These are phyloP conservation scores for Pulveroboletus sp. DNA, from an alignment of 768 basidiomycete species.

Conservation along the genomic window DNA sequence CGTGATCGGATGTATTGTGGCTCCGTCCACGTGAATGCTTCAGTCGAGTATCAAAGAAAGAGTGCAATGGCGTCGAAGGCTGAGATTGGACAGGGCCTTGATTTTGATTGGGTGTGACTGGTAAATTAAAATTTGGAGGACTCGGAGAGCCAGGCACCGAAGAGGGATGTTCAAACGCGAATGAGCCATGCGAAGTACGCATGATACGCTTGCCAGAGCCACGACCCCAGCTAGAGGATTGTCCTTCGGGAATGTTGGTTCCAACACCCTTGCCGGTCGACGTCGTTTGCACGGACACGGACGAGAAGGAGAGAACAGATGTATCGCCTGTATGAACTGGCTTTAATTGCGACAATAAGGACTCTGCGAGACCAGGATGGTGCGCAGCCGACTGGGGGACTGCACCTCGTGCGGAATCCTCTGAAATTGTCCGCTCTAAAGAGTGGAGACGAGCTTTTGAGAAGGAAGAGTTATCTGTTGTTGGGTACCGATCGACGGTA, in stretches of 20 bases:
- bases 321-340: slow-evolving; percentile 38
- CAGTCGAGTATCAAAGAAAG: slow-evolving; percentile 31
- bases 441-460: slow-evolving; percentile 15
- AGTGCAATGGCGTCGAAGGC: slow-evolving; percentile 24
- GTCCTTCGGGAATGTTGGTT: slow-evolving; percentile 31
- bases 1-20: slow-evolving; percentile 26
- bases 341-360: slow-evolving; percentile 24
- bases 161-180: slow-evolving; percentile 68
- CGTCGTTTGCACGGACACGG: slow-evolving; percentile 40
- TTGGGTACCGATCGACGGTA: slow-evolving; percentile 20
- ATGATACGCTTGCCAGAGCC: slow-evolving; percentile 41
- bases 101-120: slow-evolving; percentile 10
- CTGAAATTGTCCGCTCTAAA: slow-evolving; percentile 26
- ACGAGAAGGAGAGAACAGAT: slow-evolving; percentile 32
- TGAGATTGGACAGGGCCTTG: slow-evolving; percentile 9
- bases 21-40: slow-evolving; percentile 25
- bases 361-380: slow-evolving; percentile 17
- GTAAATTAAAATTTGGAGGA: slow-evolving; percentile 18
- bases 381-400: slow-evolving; percentile 8
- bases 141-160: slow-evolving; percentile 43
- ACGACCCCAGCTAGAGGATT: slow-evolving; percentile 59
- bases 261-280: slow-evolving; percentile 28
- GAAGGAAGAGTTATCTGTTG: slow-evolving; percentile 4
- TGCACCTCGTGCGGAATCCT: slow-evolving; percentile 22
- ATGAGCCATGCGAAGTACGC: slow-evolving; percentile 53